Evolutionary conservation across 2,329 filamentous ascomycete genomes (phyloP), one percentile per base, ranked within the genome.

Genomic region (Tympanopsis confertula): DNA sequence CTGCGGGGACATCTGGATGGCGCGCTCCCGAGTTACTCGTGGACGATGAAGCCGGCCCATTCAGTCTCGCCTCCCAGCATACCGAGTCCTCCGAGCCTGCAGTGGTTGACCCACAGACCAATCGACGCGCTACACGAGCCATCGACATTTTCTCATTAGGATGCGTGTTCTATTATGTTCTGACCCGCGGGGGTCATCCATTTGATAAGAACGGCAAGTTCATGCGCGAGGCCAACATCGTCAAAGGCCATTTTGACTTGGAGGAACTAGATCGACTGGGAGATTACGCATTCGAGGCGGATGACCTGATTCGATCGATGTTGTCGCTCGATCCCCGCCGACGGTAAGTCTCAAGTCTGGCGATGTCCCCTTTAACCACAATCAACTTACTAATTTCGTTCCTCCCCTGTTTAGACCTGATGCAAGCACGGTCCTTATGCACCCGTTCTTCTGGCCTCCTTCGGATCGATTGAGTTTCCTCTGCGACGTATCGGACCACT

Each of bases 121-220:
- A 76, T 47, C 80, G 87, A 41, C 83, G 91, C 37, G 89, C 93
- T 5, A 98, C 94, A 35, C 82, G 91, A 35, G 86, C 91, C 5
- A 95, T 96, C 43, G 91, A 98, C 54, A 94, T 98, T 19, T 98
- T 98, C 63, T 94, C 88, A 0, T 72, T 98, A 24, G 91, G 91
- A 1, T 82, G 94, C 38, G 87, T 98, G n/a, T 98, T 95, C 66
- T 96, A 88, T 63, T 98, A 95, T 56, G 88, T 96, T n/a, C 69
- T 98, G 42, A 95, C 89, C 2, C 84, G 87, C 44, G 91, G 91
- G 13, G 76, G 73, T 2, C 91, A 98, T 56, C 91, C 91, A 0
- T 98, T 93, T 50, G 89, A 95, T 54, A 88, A 87, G 44, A 88
- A 91, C 39, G 87, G 91, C 52, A 79, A 86, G 36, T 96, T 91